Conservation (phyloP, 1,139 yeast species). For the Petasospora fabianii region DNA sequence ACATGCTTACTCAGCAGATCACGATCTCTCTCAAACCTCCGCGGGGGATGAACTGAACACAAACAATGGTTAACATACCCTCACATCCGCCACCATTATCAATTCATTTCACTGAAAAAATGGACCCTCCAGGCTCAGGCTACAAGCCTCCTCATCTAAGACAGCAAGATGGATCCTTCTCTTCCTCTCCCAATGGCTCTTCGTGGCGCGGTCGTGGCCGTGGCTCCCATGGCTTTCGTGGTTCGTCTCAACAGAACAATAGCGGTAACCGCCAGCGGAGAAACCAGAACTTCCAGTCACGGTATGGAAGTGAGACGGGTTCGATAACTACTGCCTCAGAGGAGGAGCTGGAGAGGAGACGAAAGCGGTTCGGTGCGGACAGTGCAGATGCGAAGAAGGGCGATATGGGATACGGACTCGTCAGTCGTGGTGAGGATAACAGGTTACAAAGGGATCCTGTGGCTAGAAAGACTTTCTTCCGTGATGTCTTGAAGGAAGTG, state of each 20-base stretch:
- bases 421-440: conserved; percentile 58
- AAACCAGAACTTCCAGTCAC: background rate
- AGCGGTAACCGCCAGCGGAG: too few relatives aligned
- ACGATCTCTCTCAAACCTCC: too few relatives aligned
- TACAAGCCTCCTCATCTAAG: conserved; percentile 7
- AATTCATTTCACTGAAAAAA: too few relatives aligned
- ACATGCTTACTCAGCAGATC: too few relatives aligned
- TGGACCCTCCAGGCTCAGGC: background rate
- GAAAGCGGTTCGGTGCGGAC: conserved; percentile 16
- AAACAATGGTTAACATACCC: too few relatives aligned
- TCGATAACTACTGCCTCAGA: background rate
- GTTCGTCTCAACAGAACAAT: too few relatives aligned
- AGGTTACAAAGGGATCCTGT: conserved; percentile 41
- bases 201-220: too few relatives aligned
- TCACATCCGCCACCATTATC: too few relatives aligned
- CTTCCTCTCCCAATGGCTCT: too few relatives aligned
- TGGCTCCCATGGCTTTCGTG: too few relatives aligned
- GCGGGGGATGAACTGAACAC: too few relatives aligned
- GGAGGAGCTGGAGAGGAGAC: conserved; percentile 18
- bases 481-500: conserved; percentile 31
- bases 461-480: conserved; percentile 40
- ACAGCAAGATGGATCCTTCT: too few relatives aligned
- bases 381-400: conserved; percentile 8
- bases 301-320: background rate
- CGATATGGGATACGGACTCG: conserved; percentile 40